Evolutionary conservation across 495 filamentous ascomycete species (phyloP).

Genomic region (Penicillium samsonianum): DNA sequence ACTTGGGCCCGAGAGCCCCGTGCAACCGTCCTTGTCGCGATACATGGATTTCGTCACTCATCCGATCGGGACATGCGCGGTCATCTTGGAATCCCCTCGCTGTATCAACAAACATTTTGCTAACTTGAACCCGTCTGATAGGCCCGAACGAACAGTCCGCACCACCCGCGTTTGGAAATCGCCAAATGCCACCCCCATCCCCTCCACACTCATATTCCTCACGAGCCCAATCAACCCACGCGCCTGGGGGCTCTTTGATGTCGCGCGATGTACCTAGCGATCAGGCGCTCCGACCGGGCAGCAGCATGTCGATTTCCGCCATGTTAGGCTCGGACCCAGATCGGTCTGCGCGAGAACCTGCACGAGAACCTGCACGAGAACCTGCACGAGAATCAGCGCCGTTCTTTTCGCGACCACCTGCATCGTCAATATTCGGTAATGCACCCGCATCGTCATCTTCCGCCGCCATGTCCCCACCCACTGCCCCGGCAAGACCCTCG

Average conservation of each 20-base stretch:
- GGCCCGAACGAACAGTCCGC: conserved; percentile 43
- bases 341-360: conserved; percentile 29
- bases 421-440: conserved; percentile 46
- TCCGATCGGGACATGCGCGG: conserved; percentile 2
- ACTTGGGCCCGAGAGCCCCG: conserved; percentile 9
- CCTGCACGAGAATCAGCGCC: too few relatives aligned
- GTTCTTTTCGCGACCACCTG: conserved; percentile 55
- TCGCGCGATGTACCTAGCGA: conserved; percentile 54
- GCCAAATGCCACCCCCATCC: conserved; percentile 62
- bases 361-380: conserved; percentile 52
- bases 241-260: conserved; percentile 47
- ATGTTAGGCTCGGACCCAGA: conserved; percentile 71
- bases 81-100: conserved; percentile 7
- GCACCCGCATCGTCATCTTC: conserved; percentile 35
- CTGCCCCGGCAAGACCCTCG: conserved; percentile 44
- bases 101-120: neutral
- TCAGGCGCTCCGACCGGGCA: conserved; percentile 57
- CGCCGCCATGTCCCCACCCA: conserved; percentile 50
- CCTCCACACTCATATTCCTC: conserved; percentile 56
- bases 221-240: conserved; percentile 44
- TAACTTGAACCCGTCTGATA: conserved; percentile 14
- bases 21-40: conserved; percentile 7
- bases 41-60: conserved; percentile 4
- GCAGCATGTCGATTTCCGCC: conserved; percentile 95
- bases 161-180: conserved; percentile 49